phyloP scores from a whole-genome alignment of 1,139 yeast genomes.

The Sugiyamaella xylanicola region DNA sequence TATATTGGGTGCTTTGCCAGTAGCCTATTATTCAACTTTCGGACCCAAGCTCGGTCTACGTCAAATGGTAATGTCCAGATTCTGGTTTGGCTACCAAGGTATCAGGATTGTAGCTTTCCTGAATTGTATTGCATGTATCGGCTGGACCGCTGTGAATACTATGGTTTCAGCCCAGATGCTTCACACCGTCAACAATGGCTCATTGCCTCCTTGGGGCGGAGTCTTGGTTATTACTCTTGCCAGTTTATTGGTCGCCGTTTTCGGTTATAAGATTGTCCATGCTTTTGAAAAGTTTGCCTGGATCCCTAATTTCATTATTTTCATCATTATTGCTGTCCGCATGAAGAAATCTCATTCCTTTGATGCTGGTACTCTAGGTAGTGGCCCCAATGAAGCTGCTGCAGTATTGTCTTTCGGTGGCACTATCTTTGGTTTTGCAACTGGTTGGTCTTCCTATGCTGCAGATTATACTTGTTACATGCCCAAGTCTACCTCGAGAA shows the following conservation, averaged over 20 bases:
- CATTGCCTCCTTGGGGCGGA: slow-evolving; percentile 90
- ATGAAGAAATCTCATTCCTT: slow-evolving; percentile 68
- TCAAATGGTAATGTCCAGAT: slow-evolving; percentile 82
- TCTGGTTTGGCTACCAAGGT: slow-evolving; percentile 71
- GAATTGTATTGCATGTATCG: slow-evolving; percentile 84
- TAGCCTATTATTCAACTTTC: slow-evolving; percentile 78
- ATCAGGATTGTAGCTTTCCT: slow-evolving; percentile 77
- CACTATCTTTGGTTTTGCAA: slow-evolving; percentile 82
- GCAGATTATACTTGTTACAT: slow-evolving; percentile 92
- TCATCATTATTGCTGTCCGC: slow-evolving; percentile 77
- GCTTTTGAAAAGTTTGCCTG: slow-evolving; percentile 82
- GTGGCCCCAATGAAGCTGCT: slow-evolving; percentile 63
- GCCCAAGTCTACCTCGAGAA: slow-evolving; percentile 59
- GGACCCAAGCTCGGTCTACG: slow-evolving; percentile 87
- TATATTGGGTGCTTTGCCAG: slow-evolving; percentile 71
- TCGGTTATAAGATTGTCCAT: slow-evolving; percentile 85
- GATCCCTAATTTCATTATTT: slow-evolving; percentile 76
- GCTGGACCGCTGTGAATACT: slow-evolving; percentile 94
- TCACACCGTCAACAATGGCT: slow-evolving; percentile 67
- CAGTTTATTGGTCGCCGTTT: slow-evolving; percentile 76
- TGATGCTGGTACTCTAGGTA: slow-evolving; percentile 48
- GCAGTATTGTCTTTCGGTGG: slow-evolving; percentile 81
- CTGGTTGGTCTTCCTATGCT: slow-evolving; percentile 95
- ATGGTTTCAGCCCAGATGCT: slow-evolving; percentile 87
- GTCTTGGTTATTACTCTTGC: slow-evolving; percentile 69